A percentile compares a stretch with the other conserved stretches of the same genome.
Conservation (phyloP, 2,329 filamentous ascomycete species). For the Aureobasidium sp. region DNA sequence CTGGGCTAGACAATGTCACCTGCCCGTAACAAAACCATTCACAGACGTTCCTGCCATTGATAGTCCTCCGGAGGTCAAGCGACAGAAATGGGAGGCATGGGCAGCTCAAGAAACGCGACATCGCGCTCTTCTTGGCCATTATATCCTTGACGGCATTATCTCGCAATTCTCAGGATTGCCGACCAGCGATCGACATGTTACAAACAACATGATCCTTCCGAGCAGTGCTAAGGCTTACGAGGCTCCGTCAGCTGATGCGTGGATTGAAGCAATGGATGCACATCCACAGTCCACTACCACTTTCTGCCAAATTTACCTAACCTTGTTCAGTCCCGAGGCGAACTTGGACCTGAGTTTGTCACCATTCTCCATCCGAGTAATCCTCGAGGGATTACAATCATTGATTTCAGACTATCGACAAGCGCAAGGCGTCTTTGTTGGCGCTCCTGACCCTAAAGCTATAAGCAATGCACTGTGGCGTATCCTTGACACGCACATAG, state of each 20-base stretch:
- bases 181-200: neutral
- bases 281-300: neutral
- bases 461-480: neutral
- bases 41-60: neutral
- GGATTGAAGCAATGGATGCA: neutral
- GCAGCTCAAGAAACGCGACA: neutral
- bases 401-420: neutral
- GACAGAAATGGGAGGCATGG: neutral
- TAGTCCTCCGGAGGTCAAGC: neutral
- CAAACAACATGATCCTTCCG: neutral
- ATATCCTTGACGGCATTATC: neutral
- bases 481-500: neutral
- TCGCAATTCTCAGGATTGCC: neutral
- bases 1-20: neutral
- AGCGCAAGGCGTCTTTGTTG: neutral
- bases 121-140: neutral
- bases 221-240: neutral
- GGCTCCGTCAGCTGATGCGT: neutral
- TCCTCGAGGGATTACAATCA: neutral
- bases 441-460: neutral
- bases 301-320: neutral
- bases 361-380: neutral
- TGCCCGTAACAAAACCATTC: neutral
- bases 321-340: neutral
- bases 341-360: neutral